Evolutionary conservation across 1,139 yeast genomes (phyloP).

Genomic region (Kurtzmaniella natalensis): DNA sequence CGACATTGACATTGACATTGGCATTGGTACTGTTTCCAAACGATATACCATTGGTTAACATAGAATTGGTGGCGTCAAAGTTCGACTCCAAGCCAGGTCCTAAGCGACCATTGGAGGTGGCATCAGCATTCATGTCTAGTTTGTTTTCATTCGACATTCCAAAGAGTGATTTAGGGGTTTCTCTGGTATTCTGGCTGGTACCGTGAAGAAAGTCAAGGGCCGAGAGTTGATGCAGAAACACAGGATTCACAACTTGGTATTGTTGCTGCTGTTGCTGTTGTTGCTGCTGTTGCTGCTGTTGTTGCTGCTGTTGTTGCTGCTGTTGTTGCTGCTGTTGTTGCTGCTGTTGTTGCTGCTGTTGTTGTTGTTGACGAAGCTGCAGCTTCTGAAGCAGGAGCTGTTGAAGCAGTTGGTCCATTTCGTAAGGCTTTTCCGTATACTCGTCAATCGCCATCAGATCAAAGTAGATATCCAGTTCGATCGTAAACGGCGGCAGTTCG

Average conservation of each 20-base stretch:
- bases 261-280: not conserved
- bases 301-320: constrained; percentile 3
- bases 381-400: not conserved
- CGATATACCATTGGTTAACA: too few relatives aligned
- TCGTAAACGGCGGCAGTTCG: constrained; percentile 37
- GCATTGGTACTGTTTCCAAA: too few relatives aligned
- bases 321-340: too few relatives aligned
- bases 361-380: not conserved
- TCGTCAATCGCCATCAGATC: constrained; percentile 13
- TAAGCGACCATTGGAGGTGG: too few relatives aligned
- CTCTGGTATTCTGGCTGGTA: too few relatives aligned
- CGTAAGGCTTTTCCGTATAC: not conserved
- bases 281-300: not conserved
- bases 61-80: too few relatives aligned
- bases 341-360: not conserved
- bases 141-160: too few relatives aligned
- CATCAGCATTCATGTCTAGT: too few relatives aligned
- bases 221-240: constrained; percentile 3
- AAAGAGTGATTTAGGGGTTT: too few relatives aligned
- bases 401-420: too few relatives aligned
- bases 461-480: constrained; percentile 29
- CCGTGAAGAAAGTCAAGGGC: constrained; percentile 1
- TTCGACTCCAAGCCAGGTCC: too few relatives aligned
- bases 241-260: constrained; percentile 1
- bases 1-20: too few relatives aligned